phyloP scores from a whole-genome alignment of 2,329 filamentous ascomycete species.

The Fusarium pininemorale region DNA sequence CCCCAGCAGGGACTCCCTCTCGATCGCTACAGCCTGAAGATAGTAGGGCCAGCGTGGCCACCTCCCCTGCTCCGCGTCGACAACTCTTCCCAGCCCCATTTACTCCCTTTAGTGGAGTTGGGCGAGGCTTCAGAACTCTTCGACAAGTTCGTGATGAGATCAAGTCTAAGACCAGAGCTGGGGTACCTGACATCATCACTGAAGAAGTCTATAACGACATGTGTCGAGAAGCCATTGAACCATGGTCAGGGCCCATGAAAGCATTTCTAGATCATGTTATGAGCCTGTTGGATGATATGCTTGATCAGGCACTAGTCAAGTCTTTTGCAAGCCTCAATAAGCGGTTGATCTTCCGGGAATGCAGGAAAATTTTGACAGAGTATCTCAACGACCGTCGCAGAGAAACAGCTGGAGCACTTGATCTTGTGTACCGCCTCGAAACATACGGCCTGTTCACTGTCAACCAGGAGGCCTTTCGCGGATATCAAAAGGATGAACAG shows the following conservation, averaged over 20 bases:
- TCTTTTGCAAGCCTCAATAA: conserved; percentile 59
- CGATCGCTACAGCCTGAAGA: conserved; percentile 53
- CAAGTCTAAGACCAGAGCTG: conserved; percentile 61
- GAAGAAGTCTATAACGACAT: conserved; percentile 68
- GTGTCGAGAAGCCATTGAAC: conserved; percentile 63
- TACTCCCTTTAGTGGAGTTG: conserved; percentile 49
- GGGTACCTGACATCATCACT: conserved; percentile 67
- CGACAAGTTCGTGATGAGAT: conserved; percentile 65
- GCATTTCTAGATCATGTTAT: conserved; percentile 60
- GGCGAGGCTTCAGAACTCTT: conserved; percentile 56
- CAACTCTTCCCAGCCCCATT: conserved; percentile 50
- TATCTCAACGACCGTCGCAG: conserved; percentile 55
- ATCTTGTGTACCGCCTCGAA: conserved; percentile 62
- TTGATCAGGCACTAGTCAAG: conserved; percentile 57
- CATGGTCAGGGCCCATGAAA: conserved; percentile 65
- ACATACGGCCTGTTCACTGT: conserved; percentile 66
- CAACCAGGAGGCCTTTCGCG: conserved; percentile 58
- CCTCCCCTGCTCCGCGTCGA: conserved; percentile 17
- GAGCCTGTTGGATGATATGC: conserved; percentile 55
- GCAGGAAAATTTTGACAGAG: conserved; percentile 52
- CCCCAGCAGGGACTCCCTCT: conserved; percentile 5
- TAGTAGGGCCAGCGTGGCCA: conserved; percentile 37
- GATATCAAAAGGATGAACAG: conserved; percentile 58
- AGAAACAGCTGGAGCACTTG: conserved; percentile 50
- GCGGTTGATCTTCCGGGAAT: conserved; percentile 60